A percentile compares a stretch with the other conserved stretches of the same genome.
These are phyloP conservation scores for Neurospora hispaniola DNA, from an alignment of 495 filamentous ascomycete species.

Conservation along the genomic window DNA sequence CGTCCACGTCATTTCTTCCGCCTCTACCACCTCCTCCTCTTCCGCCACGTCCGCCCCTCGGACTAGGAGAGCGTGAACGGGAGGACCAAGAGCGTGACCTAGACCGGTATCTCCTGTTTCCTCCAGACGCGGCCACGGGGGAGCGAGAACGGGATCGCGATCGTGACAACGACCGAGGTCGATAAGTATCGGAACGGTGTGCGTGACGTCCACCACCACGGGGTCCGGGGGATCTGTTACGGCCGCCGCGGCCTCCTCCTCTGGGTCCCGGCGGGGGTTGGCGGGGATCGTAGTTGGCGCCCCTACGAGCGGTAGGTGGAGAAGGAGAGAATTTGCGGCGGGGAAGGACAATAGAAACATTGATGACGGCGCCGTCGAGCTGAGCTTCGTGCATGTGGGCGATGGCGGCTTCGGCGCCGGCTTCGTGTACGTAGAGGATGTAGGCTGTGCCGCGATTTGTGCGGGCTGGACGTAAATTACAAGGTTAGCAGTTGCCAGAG, in stretches of 20 bases:
- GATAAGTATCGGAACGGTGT: constrained; percentile 42
- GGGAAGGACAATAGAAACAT: constrained; percentile 88
- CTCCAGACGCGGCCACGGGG: constrained; percentile 26
- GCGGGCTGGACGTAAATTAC: constrained; percentile 45
- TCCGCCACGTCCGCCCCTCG: constrained; percentile 26
- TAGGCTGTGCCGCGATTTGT: constrained; percentile 93
- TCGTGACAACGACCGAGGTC: constrained; percentile 38
- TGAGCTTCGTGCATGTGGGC: constrained; percentile 98
- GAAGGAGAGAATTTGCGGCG: constrained; percentile 52
- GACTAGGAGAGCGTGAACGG: constrained; percentile 34
- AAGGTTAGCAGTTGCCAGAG: constrained; percentile 6
- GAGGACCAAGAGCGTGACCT: constrained; percentile 34
- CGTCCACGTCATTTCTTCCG: constrained; percentile 23
- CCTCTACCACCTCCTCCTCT: constrained; percentile 29
- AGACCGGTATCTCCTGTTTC: constrained; percentile 29
- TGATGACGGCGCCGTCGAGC: constrained; percentile 76
- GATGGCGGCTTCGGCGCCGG: constrained; percentile 80
- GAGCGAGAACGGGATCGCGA: constrained; percentile 34
- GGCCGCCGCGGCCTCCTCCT: constrained; percentile 19
- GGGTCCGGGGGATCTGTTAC: constrained; percentile 11
- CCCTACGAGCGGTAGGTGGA: constrained; percentile 38
- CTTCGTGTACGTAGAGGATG: constrained; percentile 67
- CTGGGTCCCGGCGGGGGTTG: constrained; percentile 29
- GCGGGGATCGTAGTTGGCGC: constrained; percentile 38
- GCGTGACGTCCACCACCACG: constrained; percentile 26